Percentiles rank a stretch among this genome's conserved stretches.
These are phyloP conservation scores for Amoeboaphelidium protococcarum DNA, from an alignment of 371 early-diverging fungal genomes.

Conservation along the genomic window DNA sequence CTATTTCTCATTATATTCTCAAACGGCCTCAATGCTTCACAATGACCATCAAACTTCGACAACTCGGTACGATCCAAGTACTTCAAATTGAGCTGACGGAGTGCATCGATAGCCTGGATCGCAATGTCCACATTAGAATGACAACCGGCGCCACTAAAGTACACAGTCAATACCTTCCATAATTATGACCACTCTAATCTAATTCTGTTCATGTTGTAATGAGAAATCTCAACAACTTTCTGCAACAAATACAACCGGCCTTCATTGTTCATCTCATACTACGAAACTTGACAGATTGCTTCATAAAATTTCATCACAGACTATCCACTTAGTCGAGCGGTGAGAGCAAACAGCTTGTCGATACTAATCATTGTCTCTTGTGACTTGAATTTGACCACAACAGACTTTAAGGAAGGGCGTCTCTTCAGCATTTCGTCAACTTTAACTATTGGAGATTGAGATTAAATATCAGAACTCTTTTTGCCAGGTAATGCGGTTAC, in stretches of 20 bases:
- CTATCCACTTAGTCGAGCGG: constrained; percentile 14
- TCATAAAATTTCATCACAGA: constrained; percentile 22
- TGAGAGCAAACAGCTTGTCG: constrained; percentile 21
- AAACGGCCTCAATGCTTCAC: constrained; percentile 36
- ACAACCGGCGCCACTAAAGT: constrained; percentile 31
- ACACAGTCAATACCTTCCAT: constrained; percentile 31
- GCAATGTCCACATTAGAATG: constrained; percentile 24
- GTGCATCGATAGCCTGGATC: constrained; percentile 34
- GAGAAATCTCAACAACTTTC: constrained; percentile 23
- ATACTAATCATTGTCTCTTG: no score
- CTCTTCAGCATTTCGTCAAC: no score
- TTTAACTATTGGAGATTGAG: no score
- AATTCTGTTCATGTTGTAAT: constrained; percentile 27
- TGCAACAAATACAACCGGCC: constrained; percentile 18
- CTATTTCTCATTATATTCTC: constrained; percentile 35
- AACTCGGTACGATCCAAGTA: constrained; percentile 42
- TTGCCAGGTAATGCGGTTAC: no score
- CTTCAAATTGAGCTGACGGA: constrained; percentile 39
- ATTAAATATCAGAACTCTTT: no score
- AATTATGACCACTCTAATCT: constrained; percentile 44
- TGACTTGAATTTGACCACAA: no score
- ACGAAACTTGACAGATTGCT: constrained; percentile 17
- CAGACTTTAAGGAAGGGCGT: no score
- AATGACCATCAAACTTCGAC: constrained; percentile 33
- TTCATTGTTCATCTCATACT: constrained; percentile 13